A percentile compares a stretch with the other conserved stretches of the same genome.
Evolutionary conservation across 2,329 filamentous ascomycete genomes (phyloP).

Genomic region (Moelleriella libera): DNA sequence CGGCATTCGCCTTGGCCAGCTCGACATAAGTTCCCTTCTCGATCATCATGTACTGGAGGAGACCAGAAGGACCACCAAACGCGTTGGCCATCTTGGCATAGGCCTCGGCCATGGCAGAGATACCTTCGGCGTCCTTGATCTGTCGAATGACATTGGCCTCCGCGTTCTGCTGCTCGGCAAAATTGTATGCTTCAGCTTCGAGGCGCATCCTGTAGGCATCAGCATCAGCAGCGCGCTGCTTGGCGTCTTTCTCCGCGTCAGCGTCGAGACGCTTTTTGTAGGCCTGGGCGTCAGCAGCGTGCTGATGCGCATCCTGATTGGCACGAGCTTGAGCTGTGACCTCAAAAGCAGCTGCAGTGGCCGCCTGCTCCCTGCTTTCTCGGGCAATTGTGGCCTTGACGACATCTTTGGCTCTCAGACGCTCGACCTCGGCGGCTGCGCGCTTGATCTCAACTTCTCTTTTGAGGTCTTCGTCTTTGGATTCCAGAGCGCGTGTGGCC

Average conservation of each 20-base stretch:
- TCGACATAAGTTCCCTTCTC: slow-evolving; percentile 67
- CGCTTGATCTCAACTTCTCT: slow-evolving; percentile 64
- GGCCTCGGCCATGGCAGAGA: slow-evolving; percentile 66
- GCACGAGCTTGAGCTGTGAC: slow-evolving; percentile 46
- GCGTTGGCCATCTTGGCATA: slow-evolving; percentile 58
- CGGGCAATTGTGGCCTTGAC: slow-evolving; percentile 60
- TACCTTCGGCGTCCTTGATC: slow-evolving; percentile 64
- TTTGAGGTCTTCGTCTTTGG: slow-evolving; percentile 67
- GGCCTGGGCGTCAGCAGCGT: slow-evolving; percentile 35
- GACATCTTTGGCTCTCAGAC: slow-evolving; percentile 62
- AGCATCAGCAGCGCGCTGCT: background rate
- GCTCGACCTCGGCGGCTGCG: slow-evolving; percentile 67
- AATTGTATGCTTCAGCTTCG: slow-evolving; percentile 26
- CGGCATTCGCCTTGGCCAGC: slow-evolving; percentile 64
- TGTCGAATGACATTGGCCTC: slow-evolving; percentile 45
- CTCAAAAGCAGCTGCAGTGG: slow-evolving; percentile 51
- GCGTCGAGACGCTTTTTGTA: slow-evolving; percentile 34
- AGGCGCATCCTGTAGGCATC: slow-evolving; percentile 28
- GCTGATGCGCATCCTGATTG: slow-evolving; percentile 37
- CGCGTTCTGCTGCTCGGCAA: slow-evolving; percentile 30
- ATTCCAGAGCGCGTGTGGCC: slow-evolving; percentile 59
- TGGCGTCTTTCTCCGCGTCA: slow-evolving; percentile 28
- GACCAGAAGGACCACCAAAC: slow-evolving; percentile 62
- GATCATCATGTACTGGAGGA: slow-evolving; percentile 81
- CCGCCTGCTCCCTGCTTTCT: slow-evolving; percentile 54